A percentile compares a stretch with the other conserved stretches of the same genome.
Conservation (phyloP, 2,329 filamentous ascomycete species). For the Apiospora kogelbergensis region DNA sequence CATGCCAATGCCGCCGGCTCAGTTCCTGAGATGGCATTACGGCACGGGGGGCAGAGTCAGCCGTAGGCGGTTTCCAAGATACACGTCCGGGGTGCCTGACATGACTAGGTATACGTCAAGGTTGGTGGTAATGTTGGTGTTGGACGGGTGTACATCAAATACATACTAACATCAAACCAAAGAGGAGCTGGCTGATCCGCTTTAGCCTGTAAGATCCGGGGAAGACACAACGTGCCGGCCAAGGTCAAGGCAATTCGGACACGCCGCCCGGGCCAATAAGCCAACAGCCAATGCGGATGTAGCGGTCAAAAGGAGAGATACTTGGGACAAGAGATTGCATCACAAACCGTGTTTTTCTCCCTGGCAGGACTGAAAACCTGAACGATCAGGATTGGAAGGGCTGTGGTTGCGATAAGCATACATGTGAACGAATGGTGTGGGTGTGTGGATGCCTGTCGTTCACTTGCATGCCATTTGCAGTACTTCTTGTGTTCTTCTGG, state of each 20-base stretch:
- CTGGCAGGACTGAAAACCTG: background rate
- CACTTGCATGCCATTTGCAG: background rate
- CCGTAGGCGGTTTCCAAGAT: background rate
- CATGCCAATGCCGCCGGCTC: background rate
- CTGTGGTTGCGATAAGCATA: background rate
- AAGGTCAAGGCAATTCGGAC: background rate
- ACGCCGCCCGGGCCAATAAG: background rate
- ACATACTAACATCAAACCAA: background rate
- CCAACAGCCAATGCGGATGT: background rate
- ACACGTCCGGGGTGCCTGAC: background rate
- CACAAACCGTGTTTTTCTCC: background rate
- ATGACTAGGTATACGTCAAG: background rate
- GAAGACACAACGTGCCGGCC: constrained; percentile 7
- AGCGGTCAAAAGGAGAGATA: background rate
- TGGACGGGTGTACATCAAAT: background rate
- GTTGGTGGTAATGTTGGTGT: background rate
- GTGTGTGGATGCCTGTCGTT: background rate
- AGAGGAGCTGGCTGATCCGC: background rate
- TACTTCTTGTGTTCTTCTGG: background rate
- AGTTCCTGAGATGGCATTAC: background rate
- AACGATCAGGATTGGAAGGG: background rate
- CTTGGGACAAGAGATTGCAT: background rate
- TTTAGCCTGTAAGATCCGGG: constrained; percentile 7
- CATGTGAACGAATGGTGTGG: background rate
- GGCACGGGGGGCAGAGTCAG: background rate